Conservation (phyloP, 2,329 filamentous ascomycete genomes). For the Cadophora gregata region DNA sequence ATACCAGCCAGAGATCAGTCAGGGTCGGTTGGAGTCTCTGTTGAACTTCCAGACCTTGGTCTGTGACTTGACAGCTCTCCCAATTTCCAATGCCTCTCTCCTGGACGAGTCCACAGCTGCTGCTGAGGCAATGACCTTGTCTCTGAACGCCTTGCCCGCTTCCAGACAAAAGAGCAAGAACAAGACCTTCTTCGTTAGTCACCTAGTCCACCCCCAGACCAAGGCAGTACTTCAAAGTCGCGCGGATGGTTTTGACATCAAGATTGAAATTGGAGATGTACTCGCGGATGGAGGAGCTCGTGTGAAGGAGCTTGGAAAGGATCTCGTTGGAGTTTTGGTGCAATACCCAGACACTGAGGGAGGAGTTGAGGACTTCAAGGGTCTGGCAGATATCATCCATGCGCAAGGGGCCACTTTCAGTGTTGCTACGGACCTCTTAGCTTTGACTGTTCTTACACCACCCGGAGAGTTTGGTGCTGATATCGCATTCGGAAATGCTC, state of each 20-base stretch:
- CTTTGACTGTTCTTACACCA: conserved; percentile 84
- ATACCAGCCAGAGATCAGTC: conserved; percentile 96
- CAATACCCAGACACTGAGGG: conserved; percentile 94
- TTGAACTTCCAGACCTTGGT: conserved; percentile 97
- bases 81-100: conserved; percentile 89
- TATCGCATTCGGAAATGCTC: conserved; percentile 91
- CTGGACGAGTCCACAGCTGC: conserved; percentile 92
- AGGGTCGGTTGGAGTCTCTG: conserved; percentile 88
- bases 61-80: conserved; percentile 82
- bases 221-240: conserved; percentile 83
- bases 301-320: conserved; percentile 77
- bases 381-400: conserved; percentile 79
- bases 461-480: conserved; percentile 95
- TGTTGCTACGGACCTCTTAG: conserved; percentile 87
- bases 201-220: conserved; percentile 84
- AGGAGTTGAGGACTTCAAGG: conserved; percentile 75
- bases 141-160: conserved; percentile 74
- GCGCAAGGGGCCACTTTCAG: conserved; percentile 79
- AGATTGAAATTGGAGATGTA: conserved; percentile 75
- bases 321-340: conserved; percentile 87
- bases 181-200: conserved; percentile 85
- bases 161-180: conserved; percentile 74
- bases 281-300: conserved; percentile 66
- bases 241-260: conserved; percentile 90
- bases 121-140: conserved; percentile 94